These are phyloP conservation scores for Chenopodium album DNA, from an alignment of 148 eudicot genomes.

Conservation along the genomic window DNA sequence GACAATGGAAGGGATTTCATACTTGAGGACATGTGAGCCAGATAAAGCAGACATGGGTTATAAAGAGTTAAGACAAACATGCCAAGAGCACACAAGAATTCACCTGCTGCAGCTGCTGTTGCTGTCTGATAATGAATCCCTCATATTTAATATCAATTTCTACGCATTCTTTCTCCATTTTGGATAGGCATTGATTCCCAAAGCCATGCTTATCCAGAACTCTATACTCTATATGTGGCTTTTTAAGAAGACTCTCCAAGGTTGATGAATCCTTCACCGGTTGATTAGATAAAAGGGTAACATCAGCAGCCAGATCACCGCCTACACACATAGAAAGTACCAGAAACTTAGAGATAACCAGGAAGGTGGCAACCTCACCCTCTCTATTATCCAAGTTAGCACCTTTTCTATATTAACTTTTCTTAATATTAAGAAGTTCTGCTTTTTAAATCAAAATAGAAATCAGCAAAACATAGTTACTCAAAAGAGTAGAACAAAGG, in stretches of 20 bases:
- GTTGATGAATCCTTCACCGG: slow-evolving; percentile 75
- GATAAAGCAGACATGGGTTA: neutral
- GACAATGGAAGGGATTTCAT: neutral
- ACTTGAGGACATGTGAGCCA: slow-evolving; percentile 1
- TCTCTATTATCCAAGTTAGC: neutral
- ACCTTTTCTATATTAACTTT: neutral
- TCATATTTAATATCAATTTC: slow-evolving; percentile 96
- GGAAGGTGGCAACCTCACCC: neutral
- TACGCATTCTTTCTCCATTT: slow-evolving; percentile 85
- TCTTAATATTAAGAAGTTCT: neutral
- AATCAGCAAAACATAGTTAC: neutral
- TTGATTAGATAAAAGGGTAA: slow-evolving; percentile 64
- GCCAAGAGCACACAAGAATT: slow-evolving; percentile 4
- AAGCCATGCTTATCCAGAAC: slow-evolving; percentile 89
- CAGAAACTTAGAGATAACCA: neutral
- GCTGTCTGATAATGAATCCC: slow-evolving; percentile 90
- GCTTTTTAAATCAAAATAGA: neutral
- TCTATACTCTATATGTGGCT: slow-evolving; percentile 82
- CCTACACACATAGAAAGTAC: slow-evolving; percentile 42
- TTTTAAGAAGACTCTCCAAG: slow-evolving; percentile 84
- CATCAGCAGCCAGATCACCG: slow-evolving; percentile 74
- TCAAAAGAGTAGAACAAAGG: neutral
- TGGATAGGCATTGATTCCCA: slow-evolving; percentile 62
- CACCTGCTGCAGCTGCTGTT: slow-evolving; percentile 86
- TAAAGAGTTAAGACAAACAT: neutral